phyloP scores from a whole-genome alignment of 306 rosid genomes.

The Quercus bicolor region DNA sequence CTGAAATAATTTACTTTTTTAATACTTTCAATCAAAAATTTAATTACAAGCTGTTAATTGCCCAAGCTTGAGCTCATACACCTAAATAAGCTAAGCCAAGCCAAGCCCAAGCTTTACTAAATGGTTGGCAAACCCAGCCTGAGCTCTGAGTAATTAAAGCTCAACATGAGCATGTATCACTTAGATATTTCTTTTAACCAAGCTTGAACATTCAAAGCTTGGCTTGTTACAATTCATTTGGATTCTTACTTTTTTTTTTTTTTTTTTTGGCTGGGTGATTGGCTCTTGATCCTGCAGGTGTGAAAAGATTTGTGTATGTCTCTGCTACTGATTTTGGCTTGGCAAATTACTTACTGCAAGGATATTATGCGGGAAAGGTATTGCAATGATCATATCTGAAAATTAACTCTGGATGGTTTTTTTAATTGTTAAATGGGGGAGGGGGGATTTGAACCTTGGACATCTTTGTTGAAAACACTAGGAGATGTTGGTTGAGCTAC shows the following conservation, averaged over 20 bases:
- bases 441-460: too few relatives aligned
- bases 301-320: slow-evolving; percentile 82
- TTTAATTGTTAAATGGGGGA: too few relatives aligned
- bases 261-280: slow-evolving; percentile 18
- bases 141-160: background rate
- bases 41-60: background rate
- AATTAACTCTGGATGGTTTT: background rate
- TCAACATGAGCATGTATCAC: background rate
- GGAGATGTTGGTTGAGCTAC: too few relatives aligned
- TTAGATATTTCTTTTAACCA: background rate
- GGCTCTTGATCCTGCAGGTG: slow-evolving; percentile 52
- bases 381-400: slow-evolving; percentile 6
- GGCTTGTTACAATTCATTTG: background rate
- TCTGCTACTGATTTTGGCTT: slow-evolving; percentile 96
- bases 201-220: background rate
- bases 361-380: slow-evolving; percentile 99
- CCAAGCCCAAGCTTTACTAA: background rate
- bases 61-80: background rate
- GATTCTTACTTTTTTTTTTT: background rate
- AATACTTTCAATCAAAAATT: background rate
- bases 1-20: background rate
- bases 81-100: background rate
- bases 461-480: too few relatives aligned
- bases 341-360: slow-evolving; percentile 65
- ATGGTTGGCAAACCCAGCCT: background rate